Evolutionary conservation across 768 basidiomycete species (phyloP), one percentile per base, ranked within the genome.

Genomic region (Harrya chromipes): DNA sequence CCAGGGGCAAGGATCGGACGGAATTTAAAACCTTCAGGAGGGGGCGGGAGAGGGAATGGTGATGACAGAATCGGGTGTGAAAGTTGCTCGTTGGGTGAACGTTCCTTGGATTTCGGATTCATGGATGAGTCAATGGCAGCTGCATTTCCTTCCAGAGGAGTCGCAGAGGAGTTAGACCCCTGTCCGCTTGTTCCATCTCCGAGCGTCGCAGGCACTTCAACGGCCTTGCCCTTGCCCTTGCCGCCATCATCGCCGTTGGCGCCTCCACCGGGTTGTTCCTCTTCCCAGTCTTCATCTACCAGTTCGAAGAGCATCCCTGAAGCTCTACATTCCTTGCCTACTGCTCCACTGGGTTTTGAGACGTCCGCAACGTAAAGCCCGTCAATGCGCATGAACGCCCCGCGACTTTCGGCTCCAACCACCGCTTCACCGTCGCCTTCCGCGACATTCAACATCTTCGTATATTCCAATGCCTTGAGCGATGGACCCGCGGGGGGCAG

Each of bases 221-320:
- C 56, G 36, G 59, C 68, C 44, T 72, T 68, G 13, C 59, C 65
- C 36, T 65, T 63, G 4, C 65, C 60, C 9, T 65, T 63, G 4
- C 65, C 60, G 6, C 52, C 43, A 26, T 29, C 40, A 24, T 50
- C 20, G 16, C 46, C 31, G 9, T 46, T 61, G 23, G 33, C 35
- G 8, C 35, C 31, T 42, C 19, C 56, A 20, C 65, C 66, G 16
- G 75, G 80, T 3, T 27, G 8, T 19, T 57, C 55, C 3, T 35
- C 58, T 40, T 78, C 81, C 83, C 83, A 91, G 49, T 85, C 86
- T 43, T 76, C 72, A 52, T 90, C 90, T 3, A 81, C 89, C 27
- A 92, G 72, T 65, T 92, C 90, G 54, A 84, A 91, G 43, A 91
- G 65, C 77, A 80, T 79, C 20, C 90, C 90, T 50, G 78, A 75